These are phyloP conservation scores for Spizellomyces sp. DNA, from an alignment of 192 early-diverging fungal species.

Conservation along the genomic window DNA sequence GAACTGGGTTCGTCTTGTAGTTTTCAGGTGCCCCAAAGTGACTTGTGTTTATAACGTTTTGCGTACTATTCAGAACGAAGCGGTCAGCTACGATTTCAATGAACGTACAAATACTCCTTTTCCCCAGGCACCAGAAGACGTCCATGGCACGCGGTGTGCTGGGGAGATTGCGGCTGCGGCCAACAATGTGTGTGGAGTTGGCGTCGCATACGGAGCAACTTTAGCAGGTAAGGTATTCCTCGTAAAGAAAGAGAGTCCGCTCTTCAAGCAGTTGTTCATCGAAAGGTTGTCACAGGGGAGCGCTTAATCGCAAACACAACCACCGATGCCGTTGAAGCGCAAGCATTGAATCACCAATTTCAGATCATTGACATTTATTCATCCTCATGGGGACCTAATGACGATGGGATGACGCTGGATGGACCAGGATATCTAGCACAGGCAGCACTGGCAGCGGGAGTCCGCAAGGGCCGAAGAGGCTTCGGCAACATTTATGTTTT, in stretches of 20 bases:
- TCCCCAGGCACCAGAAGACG: slow-evolving; percentile 72
- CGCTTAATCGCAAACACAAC: slow-evolving; percentile 55
- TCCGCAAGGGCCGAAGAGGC: slow-evolving; percentile 77
- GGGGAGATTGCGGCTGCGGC: slow-evolving; percentile 88
- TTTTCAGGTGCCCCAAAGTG: background rate
- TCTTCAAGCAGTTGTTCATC: background rate
- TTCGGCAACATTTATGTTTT: slow-evolving; percentile 90
- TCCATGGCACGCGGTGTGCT: slow-evolving; percentile 95
- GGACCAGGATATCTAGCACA: slow-evolving; percentile 73
- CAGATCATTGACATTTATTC: slow-evolving; percentile 94
- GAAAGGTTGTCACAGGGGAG: slow-evolving; percentile 47
- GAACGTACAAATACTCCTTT: slow-evolving; percentile 68
- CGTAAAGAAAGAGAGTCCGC: background rate
- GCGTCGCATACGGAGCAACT: slow-evolving; percentile 83
- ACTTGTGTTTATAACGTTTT: background rate
- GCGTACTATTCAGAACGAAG: slow-evolving; percentile 35
- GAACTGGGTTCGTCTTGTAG: slow-evolving; percentile 41
- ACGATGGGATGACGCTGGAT: slow-evolving; percentile 82
- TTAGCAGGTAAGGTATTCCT: slow-evolving; percentile 72
- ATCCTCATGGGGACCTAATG: slow-evolving; percentile 93
- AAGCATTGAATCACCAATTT: slow-evolving; percentile 81
- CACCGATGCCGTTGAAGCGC: slow-evolving; percentile 90
- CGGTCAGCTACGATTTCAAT: slow-evolving; percentile 90
- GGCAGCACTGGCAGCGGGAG: slow-evolving; percentile 86
- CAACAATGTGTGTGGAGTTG: slow-evolving; percentile 91